These are phyloP conservation scores for Colletotrichum chrysophilum DNA, from an alignment of 2,329 filamentous ascomycete genomes.

Conservation along the genomic window DNA sequence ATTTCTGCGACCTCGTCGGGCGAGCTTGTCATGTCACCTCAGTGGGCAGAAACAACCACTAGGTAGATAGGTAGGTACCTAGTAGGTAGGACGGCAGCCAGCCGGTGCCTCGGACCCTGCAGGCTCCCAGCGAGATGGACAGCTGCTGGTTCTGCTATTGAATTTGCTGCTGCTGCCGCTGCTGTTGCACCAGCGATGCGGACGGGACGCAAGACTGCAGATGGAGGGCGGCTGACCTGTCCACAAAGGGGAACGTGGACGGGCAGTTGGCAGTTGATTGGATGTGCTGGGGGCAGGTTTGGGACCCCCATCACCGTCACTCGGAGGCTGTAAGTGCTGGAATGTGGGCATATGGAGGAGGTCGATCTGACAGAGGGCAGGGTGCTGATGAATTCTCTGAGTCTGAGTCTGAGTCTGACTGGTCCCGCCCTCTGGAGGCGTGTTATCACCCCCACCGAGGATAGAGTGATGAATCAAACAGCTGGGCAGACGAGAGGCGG, in stretches of 20 bases:
- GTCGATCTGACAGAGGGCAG: background rate
- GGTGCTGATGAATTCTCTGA: background rate
- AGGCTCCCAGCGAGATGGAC: slow-evolving; percentile 6
- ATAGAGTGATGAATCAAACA: background rate
- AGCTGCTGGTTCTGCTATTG: background rate
- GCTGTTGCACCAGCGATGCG: background rate
- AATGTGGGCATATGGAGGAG: background rate
- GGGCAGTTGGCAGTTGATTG: background rate
- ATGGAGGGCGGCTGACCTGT: slow-evolving; percentile 14
- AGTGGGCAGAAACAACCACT: background rate
- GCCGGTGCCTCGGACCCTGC: slow-evolving; percentile 21
- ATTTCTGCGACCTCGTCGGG: background rate
- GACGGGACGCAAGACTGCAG: background rate
- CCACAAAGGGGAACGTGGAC: slow-evolving; percentile 9
- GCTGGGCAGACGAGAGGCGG: slow-evolving; percentile 4
- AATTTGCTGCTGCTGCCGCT: background rate
- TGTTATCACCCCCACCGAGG: background rate
- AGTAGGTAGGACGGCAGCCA: background rate
- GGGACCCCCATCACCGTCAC: background rate
- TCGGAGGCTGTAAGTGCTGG: background rate
- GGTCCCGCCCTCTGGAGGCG: background rate
- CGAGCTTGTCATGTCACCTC: background rate
- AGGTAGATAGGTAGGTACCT: background rate
- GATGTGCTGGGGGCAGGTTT: background rate
- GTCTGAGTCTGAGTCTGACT: background rate